Conservation (phyloP, 352 stramenopile genomes). For the Phytophthora europaea region DNA sequence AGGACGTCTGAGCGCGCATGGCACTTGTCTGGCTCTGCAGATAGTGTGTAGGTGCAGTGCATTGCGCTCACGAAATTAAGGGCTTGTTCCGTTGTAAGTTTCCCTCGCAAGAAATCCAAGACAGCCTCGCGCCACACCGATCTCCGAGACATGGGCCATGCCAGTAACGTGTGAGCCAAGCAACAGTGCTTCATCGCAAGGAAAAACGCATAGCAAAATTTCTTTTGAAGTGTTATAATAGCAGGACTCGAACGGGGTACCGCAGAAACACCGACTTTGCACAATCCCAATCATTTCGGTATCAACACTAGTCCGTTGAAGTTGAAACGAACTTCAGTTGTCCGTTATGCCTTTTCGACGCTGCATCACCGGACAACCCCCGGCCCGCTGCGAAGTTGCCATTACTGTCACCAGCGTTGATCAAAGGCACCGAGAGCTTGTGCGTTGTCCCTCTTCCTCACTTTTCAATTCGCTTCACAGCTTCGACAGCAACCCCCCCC, state of each 20-base stretch:
- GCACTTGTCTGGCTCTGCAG: too few species aligned
- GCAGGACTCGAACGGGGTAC: too few species aligned
- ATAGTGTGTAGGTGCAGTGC: too few species aligned
- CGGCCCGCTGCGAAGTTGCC: conserved; percentile 5
- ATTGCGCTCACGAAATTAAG: too few species aligned
- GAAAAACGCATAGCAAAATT: neutral
- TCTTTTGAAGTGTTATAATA: neutral
- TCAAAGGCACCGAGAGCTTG: neutral
- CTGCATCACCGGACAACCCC: conserved; percentile 6
- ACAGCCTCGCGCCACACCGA: neutral
- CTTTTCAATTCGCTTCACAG: conserved; percentile 25
- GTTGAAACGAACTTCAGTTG: neutral
- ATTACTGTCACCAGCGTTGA: neutral
- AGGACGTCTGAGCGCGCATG: too few species aligned
- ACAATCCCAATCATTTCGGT: conserved; percentile 7
- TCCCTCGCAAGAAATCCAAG: neutral
- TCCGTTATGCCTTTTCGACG: neutral
- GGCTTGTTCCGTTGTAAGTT: neutral
- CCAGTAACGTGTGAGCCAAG: conserved; percentile 1
- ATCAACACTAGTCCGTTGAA: conserved; percentile 6
- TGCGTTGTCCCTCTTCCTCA: neutral
- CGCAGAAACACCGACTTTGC: neutral
- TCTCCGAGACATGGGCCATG: neutral
- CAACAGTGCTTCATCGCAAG: neutral
- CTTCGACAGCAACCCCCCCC: conserved; percentile 10